These are phyloP conservation scores for Citrus reticulata DNA, from an alignment of 345 rosid species.

Conservation along the genomic window DNA sequence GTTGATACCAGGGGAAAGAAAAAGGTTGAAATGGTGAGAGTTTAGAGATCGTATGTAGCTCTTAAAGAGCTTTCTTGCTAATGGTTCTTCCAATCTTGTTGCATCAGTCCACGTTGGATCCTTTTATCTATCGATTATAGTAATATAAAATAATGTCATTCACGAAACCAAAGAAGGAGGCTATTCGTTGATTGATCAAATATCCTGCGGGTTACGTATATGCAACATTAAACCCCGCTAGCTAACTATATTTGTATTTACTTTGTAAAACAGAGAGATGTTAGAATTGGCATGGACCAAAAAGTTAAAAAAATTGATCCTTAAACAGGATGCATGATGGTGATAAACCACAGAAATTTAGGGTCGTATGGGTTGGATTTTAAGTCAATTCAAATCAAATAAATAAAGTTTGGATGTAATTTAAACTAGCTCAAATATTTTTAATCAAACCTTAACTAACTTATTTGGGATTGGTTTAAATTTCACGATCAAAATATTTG, in stretches of 20 bases:
- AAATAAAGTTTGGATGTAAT: too few relatives aligned
- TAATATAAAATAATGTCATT: background rate
- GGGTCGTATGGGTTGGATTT: too few relatives aligned
- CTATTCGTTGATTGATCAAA: background rate
- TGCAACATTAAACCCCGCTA: background rate
- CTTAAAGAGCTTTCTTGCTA: background rate
- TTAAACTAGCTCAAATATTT: too few relatives aligned
- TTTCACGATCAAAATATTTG: too few relatives aligned
- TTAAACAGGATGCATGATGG: too few relatives aligned
- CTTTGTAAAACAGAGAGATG: background rate
- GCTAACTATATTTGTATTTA: background rate
- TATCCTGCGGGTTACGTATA: background rate
- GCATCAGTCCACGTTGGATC: background rate
- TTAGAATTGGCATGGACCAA: too few relatives aligned
- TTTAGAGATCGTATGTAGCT: background rate
- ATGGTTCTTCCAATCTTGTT: background rate
- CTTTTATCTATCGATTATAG: background rate
- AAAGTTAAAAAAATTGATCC: too few relatives aligned
- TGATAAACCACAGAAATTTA: too few relatives aligned
- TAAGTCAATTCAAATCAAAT: too few relatives aligned
- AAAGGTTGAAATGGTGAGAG: slow-evolving; percentile 10
- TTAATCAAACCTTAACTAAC: too few relatives aligned
- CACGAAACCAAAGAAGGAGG: background rate
- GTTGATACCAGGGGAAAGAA: slow-evolving; percentile 7
- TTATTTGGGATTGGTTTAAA: too few relatives aligned